These are phyloP conservation scores for Pulveroboletus ravenelii DNA, from an alignment of 768 basidiomycete species.

Conservation along the genomic window DNA sequence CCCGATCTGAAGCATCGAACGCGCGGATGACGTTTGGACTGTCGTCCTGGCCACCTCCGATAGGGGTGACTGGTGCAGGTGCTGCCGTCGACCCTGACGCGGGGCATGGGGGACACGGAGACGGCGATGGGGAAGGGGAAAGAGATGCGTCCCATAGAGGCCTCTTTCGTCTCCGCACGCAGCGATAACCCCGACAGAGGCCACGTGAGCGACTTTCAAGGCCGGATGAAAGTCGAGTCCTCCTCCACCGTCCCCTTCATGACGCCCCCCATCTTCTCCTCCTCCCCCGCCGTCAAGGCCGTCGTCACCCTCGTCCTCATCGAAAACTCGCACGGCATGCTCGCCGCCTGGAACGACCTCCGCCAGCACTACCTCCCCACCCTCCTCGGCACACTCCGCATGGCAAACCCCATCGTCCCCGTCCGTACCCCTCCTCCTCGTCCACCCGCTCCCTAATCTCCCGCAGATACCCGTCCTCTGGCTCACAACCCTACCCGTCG, in stretches of 20 bases:
- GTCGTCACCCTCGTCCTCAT: slow-evolving; percentile 44
- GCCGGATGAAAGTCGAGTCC: not conserved
- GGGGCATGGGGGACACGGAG: not conserved
- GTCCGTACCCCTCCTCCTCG: slow-evolving; percentile 30
- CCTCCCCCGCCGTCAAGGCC: slow-evolving; percentile 13
- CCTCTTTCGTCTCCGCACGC: slow-evolving; percentile 5
- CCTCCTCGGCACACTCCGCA: slow-evolving; percentile 39
- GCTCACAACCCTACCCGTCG: slow-evolving; percentile 42
- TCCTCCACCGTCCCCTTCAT: not conserved
- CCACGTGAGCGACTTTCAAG: slow-evolving; percentile 11
- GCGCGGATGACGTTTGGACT: slow-evolving; percentile 33
- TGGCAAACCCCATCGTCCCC: slow-evolving; percentile 35
- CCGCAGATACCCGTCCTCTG: slow-evolving; percentile 36
- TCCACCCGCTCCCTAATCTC: slow-evolving; percentile 1
- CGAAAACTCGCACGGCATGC: slow-evolving; percentile 50
- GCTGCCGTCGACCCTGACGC: slow-evolving; percentile 11
- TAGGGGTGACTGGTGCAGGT: too few species aligned
- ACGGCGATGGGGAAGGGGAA: too few species aligned
- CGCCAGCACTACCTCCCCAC: slow-evolving; percentile 41
- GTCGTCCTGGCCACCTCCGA: slow-evolving; percentile 34
- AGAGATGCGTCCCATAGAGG: not conserved
- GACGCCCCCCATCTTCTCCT: slow-evolving; percentile 20
- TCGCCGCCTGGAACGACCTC: slow-evolving; percentile 44
- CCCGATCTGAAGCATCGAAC: slow-evolving; percentile 27
- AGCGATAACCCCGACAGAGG: slow-evolving; percentile 20